Evolutionary conservation across 2,329 filamentous ascomycete species (phyloP).

Genomic region (Hymenoscyphus occultus): DNA sequence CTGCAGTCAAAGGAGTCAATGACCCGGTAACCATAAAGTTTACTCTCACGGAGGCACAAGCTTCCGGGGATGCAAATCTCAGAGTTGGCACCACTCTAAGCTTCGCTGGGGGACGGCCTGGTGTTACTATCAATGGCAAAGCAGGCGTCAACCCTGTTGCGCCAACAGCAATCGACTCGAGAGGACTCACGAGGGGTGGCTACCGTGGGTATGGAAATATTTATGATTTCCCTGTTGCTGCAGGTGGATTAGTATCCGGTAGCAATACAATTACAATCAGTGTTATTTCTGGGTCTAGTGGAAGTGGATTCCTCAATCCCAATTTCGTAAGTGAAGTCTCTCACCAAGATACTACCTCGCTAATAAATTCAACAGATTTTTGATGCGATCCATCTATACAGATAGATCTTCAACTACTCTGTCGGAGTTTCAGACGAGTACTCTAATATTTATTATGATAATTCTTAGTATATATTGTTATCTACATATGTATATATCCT

Average conservation of each 20-base stretch:
- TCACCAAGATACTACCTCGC: neutral
- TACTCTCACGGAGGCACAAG: conserved; percentile 46
- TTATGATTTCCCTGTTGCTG: conserved; percentile 59
- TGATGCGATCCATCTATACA: neutral
- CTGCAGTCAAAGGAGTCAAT: conserved; percentile 60
- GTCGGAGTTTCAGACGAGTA: neutral
- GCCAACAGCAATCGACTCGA: conserved; percentile 60
- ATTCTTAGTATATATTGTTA: neutral
- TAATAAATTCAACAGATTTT: neutral
- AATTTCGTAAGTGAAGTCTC: conserved; percentile 46
- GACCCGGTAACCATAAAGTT: conserved; percentile 60
- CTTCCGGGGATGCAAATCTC: conserved; percentile 54
- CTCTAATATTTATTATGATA: neutral
- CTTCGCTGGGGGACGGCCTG: conserved; percentile 58
- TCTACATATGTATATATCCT: neutral
- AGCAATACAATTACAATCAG: conserved; percentile 61
- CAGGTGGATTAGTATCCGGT: conserved; percentile 56
- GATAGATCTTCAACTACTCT: neutral
- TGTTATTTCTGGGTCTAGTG: conserved; percentile 56
- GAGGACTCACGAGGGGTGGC: conserved; percentile 63
- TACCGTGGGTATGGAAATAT: conserved; percentile 63
- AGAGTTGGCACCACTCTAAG: conserved; percentile 63
- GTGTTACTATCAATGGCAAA: conserved; percentile 55
- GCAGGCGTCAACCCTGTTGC: conserved; percentile 47
- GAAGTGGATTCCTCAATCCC: conserved; percentile 53